Evolutionary conservation across 441 rosid genomes (phyloP), one percentile per base, ranked within the genome.

Genomic region (Syzygium malaccense): DNA sequence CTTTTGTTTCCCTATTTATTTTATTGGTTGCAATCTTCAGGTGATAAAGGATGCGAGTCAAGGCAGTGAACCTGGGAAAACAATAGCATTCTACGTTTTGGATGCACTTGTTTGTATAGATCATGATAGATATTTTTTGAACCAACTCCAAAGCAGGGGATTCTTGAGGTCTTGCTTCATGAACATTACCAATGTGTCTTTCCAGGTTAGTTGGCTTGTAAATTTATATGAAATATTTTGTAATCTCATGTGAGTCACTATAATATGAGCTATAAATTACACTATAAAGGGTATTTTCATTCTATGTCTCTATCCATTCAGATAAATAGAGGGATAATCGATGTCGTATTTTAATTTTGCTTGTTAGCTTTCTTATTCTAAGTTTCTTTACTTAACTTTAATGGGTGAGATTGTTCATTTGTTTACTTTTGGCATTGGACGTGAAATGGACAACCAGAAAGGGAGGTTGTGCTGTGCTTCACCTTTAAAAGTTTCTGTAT

Each of bases 91-190:
- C 66, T 97, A 95, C 89, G 99, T 98, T 91, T 92, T 98, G 90
- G 99, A 96, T 91, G 97, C 97, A 48, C 92, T 98, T 90, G 94
- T 96, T 89, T 94, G 98, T 91, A 91, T 96, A 85, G 99, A 98
- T 91, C 96, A 95, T 86, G 99, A 98, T 89, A 95, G 96, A 93
- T 96, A 91, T 91, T 95, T 98, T 92, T 95, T 98, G 86, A 96
- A 87, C 91, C 99, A 98, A 94, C 98, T 98, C 89, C 99, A 98
- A 92, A 98, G 98, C 91, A 94, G 99, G 92, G 99, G 97, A 56
- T 96, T 97, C 93, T 89, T 98, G 89, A 94, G 99, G 83, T 93
- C 96, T 87, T 94, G 97, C 94, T 90, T 98, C 86, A 92, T 90
- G 90, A 95, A 94, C 93, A 96, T 98, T 80, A 94, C 98, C 92